These are phyloP conservation scores for Pachysolen tannophilus DNA, from an alignment of 805 yeast species.

Conservation along the genomic window DNA sequence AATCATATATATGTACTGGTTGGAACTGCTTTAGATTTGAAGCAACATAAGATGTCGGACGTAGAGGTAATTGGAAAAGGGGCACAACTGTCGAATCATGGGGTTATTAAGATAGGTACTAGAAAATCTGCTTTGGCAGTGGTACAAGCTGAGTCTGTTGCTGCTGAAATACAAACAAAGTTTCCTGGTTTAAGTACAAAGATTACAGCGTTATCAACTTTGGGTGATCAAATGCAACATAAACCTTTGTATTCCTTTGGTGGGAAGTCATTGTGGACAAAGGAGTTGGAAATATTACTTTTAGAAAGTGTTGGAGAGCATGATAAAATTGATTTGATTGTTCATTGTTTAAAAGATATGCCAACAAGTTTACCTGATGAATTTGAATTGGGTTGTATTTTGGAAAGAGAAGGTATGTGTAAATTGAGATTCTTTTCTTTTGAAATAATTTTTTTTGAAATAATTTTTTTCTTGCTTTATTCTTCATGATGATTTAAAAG, in stretches of 20 bases:
- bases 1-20: no score
- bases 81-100: no score
- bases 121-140: slow-evolving; percentile 85
- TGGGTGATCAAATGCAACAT: slow-evolving; percentile 83
- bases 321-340: slow-evolving; percentile 77
- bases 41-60: no score
- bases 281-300: slow-evolving; percentile 78
- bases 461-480: background rate
- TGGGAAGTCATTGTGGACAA: slow-evolving; percentile 95
- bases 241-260: slow-evolving; percentile 91
- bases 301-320: slow-evolving; percentile 52
- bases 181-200: slow-evolving; percentile 68
- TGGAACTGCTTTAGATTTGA: no score
- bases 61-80: no score
- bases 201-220: slow-evolving; percentile 71
- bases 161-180: slow-evolving; percentile 42
- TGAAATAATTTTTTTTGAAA: background rate
- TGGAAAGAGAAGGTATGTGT: slow-evolving; percentile 55
- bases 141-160: slow-evolving; percentile 72
- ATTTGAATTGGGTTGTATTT: slow-evolving; percentile 81
- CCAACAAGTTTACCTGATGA: slow-evolving; percentile 89
- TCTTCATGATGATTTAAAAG: slow-evolving; percentile 20
- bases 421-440: background rate
- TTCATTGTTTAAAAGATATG: slow-evolving; percentile 86
- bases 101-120: slow-evolving; percentile 74